Evolutionary conservation across 106 monocot species (phyloP), one percentile per base, ranked within the genome.

Genomic region (Iris macrosiphon): DNA sequence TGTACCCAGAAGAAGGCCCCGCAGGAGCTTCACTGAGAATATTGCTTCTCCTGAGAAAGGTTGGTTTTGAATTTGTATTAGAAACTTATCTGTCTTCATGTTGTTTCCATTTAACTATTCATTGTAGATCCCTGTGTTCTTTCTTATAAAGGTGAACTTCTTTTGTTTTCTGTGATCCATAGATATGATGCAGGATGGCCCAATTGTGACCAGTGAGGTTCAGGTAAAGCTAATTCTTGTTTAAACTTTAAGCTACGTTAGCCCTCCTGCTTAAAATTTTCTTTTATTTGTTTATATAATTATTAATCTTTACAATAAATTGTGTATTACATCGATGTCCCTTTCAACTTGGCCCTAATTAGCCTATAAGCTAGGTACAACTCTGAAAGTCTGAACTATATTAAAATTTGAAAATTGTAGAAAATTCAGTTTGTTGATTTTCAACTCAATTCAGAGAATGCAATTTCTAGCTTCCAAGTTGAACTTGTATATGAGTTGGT

Each of bases 1-100:
- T 66, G 48, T 23, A 38, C 62, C 51, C 48, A 62, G 68, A 48
- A 52, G 52, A 59, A 22, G 7, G 26, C 38, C 55, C 24, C 47
- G 52, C n/a, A 41, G 26, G 34, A 51, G 25, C 34, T 55, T 20
- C 20, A 24, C 40, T 14, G 68, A 73, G 42, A 50, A 76, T 24
- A 41, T 55, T 16, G 55, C 73, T 30, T 65, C 66, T 55, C 67
- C 71, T 52, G 48, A 50, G 16, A 58, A 49, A 60, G 75, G 76
- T 73, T 30, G 20, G 26, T 37, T 51, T 20, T 41, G 23, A 56
- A 28, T 56, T 40, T n/a, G n/a, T n/a, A n/a, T n/a, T n/a, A n/a
- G n/a, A n/a, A n/a, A n/a, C n/a, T n/a, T 52, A 3, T 3, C 6
- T 12, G 5, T 20, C 0, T 21, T 45, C 38, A 23, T 63, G 19